phyloP scores from a whole-genome alignment of 2,329 filamentous ascomycete genomes.

The Arthrobotrys sinensis region DNA sequence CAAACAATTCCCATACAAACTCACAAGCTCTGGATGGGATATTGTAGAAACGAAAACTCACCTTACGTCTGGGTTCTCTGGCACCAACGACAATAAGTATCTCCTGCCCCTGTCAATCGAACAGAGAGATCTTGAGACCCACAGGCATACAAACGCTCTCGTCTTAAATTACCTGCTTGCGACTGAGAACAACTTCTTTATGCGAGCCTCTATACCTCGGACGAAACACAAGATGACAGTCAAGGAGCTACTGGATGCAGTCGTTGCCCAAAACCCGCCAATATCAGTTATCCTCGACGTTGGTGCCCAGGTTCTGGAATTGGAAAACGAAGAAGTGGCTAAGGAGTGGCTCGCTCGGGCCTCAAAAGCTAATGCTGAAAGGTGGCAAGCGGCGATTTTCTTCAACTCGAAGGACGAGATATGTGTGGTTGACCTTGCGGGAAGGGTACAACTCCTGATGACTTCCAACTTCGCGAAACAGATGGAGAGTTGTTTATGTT shows the following conservation, averaged over 20 bases:
- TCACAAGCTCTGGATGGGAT: constrained; percentile 79
- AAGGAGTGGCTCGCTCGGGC: constrained; percentile 70
- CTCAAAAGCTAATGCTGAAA: constrained; percentile 21
- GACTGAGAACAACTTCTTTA: constrained; percentile 69
- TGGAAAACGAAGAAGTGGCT: constrained; percentile 74
- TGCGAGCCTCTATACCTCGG: constrained; percentile 27
- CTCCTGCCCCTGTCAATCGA: constrained; percentile 73
- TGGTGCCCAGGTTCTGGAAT: constrained; percentile 78
- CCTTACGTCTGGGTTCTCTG: constrained; percentile 78
- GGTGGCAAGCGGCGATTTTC: constrained; percentile 71
- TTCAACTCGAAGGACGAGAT: constrained; percentile 74
- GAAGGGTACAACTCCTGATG: constrained; percentile 70
- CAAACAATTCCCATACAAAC: constrained; percentile 76
- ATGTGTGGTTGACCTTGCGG: constrained; percentile 71
- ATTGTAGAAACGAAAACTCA: constrained; percentile 71
- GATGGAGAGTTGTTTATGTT: constrained; percentile 76
- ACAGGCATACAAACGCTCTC: constrained; percentile 78
- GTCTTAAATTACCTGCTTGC: constrained; percentile 75
- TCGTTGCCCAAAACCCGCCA: constrained; percentile 67
- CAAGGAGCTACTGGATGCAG: constrained; percentile 69
- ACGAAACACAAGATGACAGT: constrained; percentile 62
- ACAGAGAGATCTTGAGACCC: constrained; percentile 73
- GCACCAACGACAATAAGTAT: constrained; percentile 77
- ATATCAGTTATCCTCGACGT: constrained; percentile 78
- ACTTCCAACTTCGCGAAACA: constrained; percentile 74